These are phyloP conservation scores for Saccharomycopsis javanensis DNA, from an alignment of 805 yeast genomes.

Conservation along the genomic window DNA sequence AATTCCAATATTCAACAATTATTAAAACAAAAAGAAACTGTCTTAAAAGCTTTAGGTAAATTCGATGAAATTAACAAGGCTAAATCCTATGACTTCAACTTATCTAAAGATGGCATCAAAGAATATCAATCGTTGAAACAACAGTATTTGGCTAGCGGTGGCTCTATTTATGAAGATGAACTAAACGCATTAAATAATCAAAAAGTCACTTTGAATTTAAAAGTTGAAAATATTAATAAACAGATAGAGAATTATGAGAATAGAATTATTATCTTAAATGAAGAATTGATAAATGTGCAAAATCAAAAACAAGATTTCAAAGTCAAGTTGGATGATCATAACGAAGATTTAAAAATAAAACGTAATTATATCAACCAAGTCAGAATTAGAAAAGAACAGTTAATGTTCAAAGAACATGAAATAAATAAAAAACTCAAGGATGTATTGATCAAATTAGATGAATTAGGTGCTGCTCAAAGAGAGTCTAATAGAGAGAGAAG, in stretches of 20 bases:
- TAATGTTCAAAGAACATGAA: slow-evolving; percentile 42
- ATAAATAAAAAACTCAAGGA: slow-evolving; percentile 57
- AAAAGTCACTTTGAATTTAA: slow-evolving; percentile 33
- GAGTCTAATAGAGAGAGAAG: slow-evolving; percentile 63
- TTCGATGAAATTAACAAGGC: slow-evolving; percentile 30
- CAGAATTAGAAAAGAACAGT: slow-evolving; percentile 32
- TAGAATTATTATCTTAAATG: slow-evolving; percentile 28
- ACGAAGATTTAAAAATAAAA: slow-evolving; percentile 32
- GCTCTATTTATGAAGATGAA: slow-evolving; percentile 44
- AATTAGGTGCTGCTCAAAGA: slow-evolving; percentile 63
- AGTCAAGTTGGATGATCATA: slow-evolving; percentile 18
- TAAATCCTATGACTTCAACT: slow-evolving; percentile 27
- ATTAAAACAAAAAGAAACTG: slow-evolving; percentile 38
- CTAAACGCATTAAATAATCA: slow-evolving; percentile 34
- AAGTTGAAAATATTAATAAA: slow-evolving; percentile 30
- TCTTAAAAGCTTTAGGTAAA: slow-evolving; percentile 31
- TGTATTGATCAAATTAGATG: slow-evolving; percentile 52
- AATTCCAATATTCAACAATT: slow-evolving; percentile 32
- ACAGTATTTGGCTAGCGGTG: slow-evolving; percentile 46
- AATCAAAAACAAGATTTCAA: slow-evolving; percentile 29
- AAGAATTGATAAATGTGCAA: slow-evolving; percentile 32
- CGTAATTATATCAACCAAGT: slow-evolving; percentile 32
- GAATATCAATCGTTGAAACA: slow-evolving; percentile 54
- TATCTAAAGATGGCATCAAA: slow-evolving; percentile 42
- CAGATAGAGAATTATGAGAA: slow-evolving; percentile 29